phyloP scores from a whole-genome alignment of 2,329 filamentous ascomycete genomes.

The Nemania serpens region DNA sequence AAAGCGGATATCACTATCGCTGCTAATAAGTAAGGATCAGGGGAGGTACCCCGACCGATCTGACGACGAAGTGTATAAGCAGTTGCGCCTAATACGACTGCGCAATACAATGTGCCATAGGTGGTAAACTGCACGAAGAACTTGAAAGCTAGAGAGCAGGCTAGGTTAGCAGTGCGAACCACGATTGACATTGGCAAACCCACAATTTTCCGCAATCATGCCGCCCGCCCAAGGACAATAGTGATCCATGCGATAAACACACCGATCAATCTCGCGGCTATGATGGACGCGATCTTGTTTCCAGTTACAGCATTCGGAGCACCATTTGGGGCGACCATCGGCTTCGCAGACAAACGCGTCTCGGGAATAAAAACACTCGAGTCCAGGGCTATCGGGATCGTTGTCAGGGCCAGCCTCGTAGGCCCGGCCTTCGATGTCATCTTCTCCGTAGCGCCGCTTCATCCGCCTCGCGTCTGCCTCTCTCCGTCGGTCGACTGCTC shows the following conservation, averaged over 20 bases:
- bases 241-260: slow-evolving; percentile 90
- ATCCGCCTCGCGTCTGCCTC: slow-evolving; percentile 37
- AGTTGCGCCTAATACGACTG: slow-evolving; percentile 65
- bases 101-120: slow-evolving; percentile 72
- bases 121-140: slow-evolving; percentile 88
- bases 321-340: slow-evolving; percentile 87
- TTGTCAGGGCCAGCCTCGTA: slow-evolving; percentile 47
- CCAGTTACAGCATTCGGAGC: slow-evolving; percentile 80
- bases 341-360: slow-evolving; percentile 83
- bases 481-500: slow-evolving; percentile 37
- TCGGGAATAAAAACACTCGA: slow-evolving; percentile 79
- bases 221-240: slow-evolving; percentile 98
- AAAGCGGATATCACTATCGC: slow-evolving; percentile 69
- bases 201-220: slow-evolving; percentile 80
- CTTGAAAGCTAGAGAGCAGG: slow-evolving; percentile 67
- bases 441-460: slow-evolving; percentile 22
- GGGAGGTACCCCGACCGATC: slow-evolving; percentile 44
- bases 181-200: slow-evolving; percentile 35
- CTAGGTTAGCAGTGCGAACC: slow-evolving; percentile 31
- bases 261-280: slow-evolving; percentile 79
- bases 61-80: slow-evolving; percentile 67
- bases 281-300: slow-evolving; percentile 90
- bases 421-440: slow-evolving; percentile 44
- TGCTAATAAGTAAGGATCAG: slow-evolving; percentile 68
- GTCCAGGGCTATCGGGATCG: slow-evolving; percentile 65